These are phyloP conservation scores for Staphylotrichum longicolle DNA, from an alignment of 495 filamentous ascomycete genomes.

Conservation along the genomic window DNA sequence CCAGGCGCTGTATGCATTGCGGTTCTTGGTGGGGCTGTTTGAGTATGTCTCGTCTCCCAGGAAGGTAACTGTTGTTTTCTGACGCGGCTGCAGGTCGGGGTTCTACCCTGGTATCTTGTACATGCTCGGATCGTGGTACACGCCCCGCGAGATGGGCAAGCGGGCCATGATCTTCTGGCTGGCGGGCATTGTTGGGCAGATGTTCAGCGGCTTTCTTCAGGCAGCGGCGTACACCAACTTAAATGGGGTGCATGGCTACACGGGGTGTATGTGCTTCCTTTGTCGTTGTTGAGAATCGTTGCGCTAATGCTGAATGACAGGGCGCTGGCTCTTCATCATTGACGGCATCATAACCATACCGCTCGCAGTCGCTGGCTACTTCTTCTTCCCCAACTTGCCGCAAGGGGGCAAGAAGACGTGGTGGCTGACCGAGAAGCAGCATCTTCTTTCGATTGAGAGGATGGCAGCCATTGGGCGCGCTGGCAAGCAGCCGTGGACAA, in stretches of 20 bases:
- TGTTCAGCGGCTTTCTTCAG: slow-evolving; percentile 51
- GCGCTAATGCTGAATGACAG: background rate
- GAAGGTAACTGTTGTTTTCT: no score
- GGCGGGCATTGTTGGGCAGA: slow-evolving; percentile 38
- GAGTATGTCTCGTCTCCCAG: slow-evolving; percentile 37
- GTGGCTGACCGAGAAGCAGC: slow-evolving; percentile 1
- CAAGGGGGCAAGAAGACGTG: slow-evolving; percentile 3
- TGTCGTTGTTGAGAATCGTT: background rate
- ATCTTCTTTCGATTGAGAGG: background rate
- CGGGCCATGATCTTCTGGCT: slow-evolving; percentile 46
- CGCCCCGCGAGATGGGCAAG: slow-evolving; percentile 39
- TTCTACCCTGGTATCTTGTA: slow-evolving; percentile 1
- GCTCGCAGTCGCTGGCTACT: slow-evolving; percentile 47
- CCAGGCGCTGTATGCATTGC: slow-evolving; percentile 40
- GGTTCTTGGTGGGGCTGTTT: slow-evolving; percentile 53
- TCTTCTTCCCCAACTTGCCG: slow-evolving; percentile 20
- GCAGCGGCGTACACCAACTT: slow-evolving; percentile 52
- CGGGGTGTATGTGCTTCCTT: slow-evolving; percentile 39
- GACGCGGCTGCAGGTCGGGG: background rate
- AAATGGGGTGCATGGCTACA: slow-evolving; percentile 46
- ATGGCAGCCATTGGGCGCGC: background rate
- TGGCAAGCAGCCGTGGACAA: background rate
- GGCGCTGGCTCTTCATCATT: slow-evolving; percentile 52
- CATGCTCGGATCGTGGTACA: slow-evolving; percentile 41
- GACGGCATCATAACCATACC: slow-evolving; percentile 50